Conservation (phyloP, 1,284 basidiomycete genomes). For the Agroathelia rolfsii region DNA sequence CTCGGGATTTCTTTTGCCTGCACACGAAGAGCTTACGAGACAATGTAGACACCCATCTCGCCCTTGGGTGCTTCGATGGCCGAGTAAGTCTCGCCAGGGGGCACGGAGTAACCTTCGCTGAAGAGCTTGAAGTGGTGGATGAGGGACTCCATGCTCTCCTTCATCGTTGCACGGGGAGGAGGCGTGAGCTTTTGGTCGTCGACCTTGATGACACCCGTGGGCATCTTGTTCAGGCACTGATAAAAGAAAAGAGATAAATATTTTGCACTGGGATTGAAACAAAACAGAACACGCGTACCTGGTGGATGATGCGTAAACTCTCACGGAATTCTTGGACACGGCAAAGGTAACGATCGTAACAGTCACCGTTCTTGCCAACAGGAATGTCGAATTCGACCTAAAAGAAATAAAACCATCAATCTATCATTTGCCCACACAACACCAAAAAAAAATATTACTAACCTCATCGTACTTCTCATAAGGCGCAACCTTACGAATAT, state of each 20-base stretch:
- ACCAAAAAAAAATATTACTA: slow-evolving; percentile 10
- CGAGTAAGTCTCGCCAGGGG: slow-evolving; percentile 93
- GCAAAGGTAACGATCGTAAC: slow-evolving; percentile 93
- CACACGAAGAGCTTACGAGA: slow-evolving; percentile 48
- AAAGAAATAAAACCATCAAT: slow-evolving; percentile 1
- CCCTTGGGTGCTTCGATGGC: slow-evolving; percentile 99
- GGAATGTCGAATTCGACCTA: slow-evolving; percentile 96
- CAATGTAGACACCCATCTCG: slow-evolving; percentile 95
- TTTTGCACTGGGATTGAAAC: background rate
- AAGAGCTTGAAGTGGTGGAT: slow-evolving; percentile 99
- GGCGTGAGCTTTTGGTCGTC: slow-evolving; percentile 97
- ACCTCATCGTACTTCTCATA: slow-evolving; percentile 97
- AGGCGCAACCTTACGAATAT: slow-evolving; percentile 84
- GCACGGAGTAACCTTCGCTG: slow-evolving; percentile 96
- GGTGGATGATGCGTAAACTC: slow-evolving; percentile 82
- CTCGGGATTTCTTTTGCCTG: slow-evolving; percentile 1
- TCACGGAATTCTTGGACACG: slow-evolving; percentile 98
- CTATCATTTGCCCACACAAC: background rate
- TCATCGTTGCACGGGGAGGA: slow-evolving; percentile 97
- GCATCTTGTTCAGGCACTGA: slow-evolving; percentile 96
- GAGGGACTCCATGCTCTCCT: slow-evolving; percentile 96
- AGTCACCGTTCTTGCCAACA: slow-evolving; percentile 94
- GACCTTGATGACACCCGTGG: slow-evolving; percentile 85
- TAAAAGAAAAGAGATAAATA: background rate
- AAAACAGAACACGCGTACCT: slow-evolving; percentile 30